A percentile compares a stretch with the other conserved stretches of the same genome.
These are phyloP conservation scores for Paecilomyces fulvus DNA, from an alignment of 2,329 filamentous ascomycete species.

Conservation along the genomic window DNA sequence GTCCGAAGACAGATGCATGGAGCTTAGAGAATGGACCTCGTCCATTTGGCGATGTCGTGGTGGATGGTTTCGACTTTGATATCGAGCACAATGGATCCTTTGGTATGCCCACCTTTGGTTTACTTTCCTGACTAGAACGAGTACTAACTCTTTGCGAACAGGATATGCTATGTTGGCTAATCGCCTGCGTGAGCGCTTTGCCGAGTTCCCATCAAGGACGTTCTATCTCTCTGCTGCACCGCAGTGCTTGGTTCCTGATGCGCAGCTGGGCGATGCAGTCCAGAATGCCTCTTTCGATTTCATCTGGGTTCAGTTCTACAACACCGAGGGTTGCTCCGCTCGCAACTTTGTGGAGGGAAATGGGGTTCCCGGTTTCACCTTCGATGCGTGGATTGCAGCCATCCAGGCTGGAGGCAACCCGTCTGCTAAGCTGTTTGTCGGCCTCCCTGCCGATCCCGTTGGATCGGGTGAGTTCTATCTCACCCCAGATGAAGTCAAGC, in stretches of 20 bases:
- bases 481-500: conserved; percentile 35
- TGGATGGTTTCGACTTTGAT: conserved; percentile 49
- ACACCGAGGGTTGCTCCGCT: conserved; percentile 44
- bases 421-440: conserved; percentile 46
- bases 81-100: conserved; percentile 32
- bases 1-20: conserved; percentile 29
- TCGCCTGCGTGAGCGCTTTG: conserved; percentile 36
- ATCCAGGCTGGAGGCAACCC: conserved; percentile 31
- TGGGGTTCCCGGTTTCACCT: conserved; percentile 34
- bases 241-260: conserved; percentile 44
- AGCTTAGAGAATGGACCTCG: conserved; percentile 28
- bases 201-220: conserved; percentile 18
- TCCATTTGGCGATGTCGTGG: conserved; percentile 39
- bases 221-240: conserved; percentile 48
- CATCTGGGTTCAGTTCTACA: conserved; percentile 50
- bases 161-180: conserved; percentile 43
- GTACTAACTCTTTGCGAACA: conserved; percentile 6
- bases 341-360: conserved; percentile 30
- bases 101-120: not conserved
- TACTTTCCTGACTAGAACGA: conserved; percentile 1
- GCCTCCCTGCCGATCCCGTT: conserved; percentile 34
- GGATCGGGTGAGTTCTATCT: conserved; percentile 34
- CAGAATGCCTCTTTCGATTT: conserved; percentile 41
- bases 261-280: conserved; percentile 40
- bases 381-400: conserved; percentile 37